Evolutionary conservation across 129 eudicot genomes (phyloP).

Genomic region (Helianthus tuberosus): DNA sequence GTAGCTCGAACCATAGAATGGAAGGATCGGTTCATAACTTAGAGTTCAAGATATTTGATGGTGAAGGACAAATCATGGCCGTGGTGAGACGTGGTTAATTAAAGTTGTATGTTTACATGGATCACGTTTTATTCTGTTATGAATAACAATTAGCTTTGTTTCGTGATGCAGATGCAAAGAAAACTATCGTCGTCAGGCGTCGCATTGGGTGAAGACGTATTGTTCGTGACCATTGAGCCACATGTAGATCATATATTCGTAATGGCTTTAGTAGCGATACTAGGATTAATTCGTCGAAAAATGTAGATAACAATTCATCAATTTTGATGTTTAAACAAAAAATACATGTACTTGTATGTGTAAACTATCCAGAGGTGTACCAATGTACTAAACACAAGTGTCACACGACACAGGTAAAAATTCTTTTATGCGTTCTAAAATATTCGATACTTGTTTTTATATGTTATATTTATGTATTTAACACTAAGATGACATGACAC

Average conservation of each 20-base stretch:
- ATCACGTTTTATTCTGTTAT: neutral
- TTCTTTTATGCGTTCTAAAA: no score
- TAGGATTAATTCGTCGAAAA: slow-evolving; percentile 53
- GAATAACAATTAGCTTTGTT: neutral
- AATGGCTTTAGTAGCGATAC: slow-evolving; percentile 66
- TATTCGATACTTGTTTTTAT: no score
- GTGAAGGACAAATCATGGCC: slow-evolving; percentile 44
- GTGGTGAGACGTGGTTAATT: slow-evolving; percentile 33
- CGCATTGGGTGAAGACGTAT: slow-evolving; percentile 61
- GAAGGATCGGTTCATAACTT: slow-evolving; percentile 39
- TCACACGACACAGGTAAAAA: no score
- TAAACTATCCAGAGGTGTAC: no score
- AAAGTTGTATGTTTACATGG: neutral
- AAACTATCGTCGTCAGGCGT: slow-evolving; percentile 61
- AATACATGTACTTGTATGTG: neutral
- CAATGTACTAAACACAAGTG: no score
- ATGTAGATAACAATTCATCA: slow-evolving; percentile 36
- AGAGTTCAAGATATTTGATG: slow-evolving; percentile 50
- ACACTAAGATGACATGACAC: no score
- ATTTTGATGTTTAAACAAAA: slow-evolving; percentile 20
- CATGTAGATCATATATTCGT: slow-evolving; percentile 57
- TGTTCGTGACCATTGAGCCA: slow-evolving; percentile 61
- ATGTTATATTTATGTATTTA: no score
- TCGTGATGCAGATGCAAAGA: slow-evolving; percentile 38
- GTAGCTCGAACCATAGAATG: slow-evolving; percentile 37